A percentile compares a stretch with the other conserved stretches of the same genome.
phyloP scores from a whole-genome alignment of 441 rosid genomes.

The Adansonia gregorii region DNA sequence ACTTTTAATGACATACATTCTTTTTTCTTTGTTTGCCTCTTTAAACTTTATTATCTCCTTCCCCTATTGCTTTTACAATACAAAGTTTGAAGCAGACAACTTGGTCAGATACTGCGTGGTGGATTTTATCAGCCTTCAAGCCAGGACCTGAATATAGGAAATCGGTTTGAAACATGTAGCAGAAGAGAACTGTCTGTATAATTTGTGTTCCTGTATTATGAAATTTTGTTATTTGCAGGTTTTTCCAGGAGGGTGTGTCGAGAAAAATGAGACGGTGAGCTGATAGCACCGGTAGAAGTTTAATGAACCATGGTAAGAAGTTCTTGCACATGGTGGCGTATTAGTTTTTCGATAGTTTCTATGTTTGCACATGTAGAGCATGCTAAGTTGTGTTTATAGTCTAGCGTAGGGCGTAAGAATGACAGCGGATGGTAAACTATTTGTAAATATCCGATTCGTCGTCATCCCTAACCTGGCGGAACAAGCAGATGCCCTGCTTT shows the following conservation, averaged over 20 bases:
- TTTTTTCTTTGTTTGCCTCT: background rate
- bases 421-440: too few species aligned
- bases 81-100: slow-evolving; percentile 4
- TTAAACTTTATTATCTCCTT: background rate
- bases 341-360: background rate
- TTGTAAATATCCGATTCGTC: too few species aligned
- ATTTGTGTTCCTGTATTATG: background rate
- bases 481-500: background rate
- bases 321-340: background rate
- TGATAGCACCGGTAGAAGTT: background rate
- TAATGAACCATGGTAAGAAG: background rate
- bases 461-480: too few species aligned
- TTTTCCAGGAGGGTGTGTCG: background rate
- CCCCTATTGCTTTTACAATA: background rate
- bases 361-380: too few species aligned
- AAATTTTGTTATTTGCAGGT: background rate
- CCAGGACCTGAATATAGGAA: background rate
- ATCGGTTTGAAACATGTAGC: background rate
- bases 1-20: slow-evolving; percentile 15
- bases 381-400: too few species aligned
- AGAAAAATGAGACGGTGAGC: background rate
- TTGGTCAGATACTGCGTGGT: background rate
- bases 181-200: background rate
- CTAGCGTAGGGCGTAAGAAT: too few species aligned
- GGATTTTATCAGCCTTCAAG: background rate